phyloP scores from a whole-genome alignment of 352 stramenopile species.

The Globisporangium irregulare region DNA sequence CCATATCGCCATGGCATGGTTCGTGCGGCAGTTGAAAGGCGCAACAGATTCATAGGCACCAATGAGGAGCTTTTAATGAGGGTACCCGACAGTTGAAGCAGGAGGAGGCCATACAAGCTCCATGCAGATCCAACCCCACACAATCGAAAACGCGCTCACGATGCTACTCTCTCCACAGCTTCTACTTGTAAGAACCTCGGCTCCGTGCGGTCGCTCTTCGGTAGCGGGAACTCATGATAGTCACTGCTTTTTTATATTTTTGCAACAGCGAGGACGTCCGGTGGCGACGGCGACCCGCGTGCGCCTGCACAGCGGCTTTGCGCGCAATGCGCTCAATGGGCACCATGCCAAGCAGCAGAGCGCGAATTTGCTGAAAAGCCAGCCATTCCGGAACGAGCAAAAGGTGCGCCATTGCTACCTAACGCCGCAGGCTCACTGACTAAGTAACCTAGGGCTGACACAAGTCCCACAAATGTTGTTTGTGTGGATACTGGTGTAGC shows the following conservation, averaged over 20 bases:
- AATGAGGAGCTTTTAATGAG: no score
- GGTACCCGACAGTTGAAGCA: background rate
- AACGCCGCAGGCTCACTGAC: background rate
- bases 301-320: conserved; percentile 7
- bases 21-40: background rate
- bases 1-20: background rate
- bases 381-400: conserved; percentile 9
- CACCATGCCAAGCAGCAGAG: background rate
- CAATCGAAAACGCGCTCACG: background rate
- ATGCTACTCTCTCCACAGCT: conserved; percentile 7
- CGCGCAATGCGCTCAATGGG: background rate
- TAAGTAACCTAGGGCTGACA: background rate
- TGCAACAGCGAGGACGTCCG: conserved; percentile 7
- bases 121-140: background rate
- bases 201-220: background rate
- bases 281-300: background rate
- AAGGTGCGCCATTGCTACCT: background rate
- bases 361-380: background rate
- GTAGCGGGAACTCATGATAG: no score
- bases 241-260: background rate
- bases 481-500: background rate
- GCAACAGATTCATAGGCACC: no score
- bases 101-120: background rate
- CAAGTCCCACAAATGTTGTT: background rate
- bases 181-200: background rate